Conservation (phyloP, 306 rosid genomes). For the Dryas drummondii region DNA sequence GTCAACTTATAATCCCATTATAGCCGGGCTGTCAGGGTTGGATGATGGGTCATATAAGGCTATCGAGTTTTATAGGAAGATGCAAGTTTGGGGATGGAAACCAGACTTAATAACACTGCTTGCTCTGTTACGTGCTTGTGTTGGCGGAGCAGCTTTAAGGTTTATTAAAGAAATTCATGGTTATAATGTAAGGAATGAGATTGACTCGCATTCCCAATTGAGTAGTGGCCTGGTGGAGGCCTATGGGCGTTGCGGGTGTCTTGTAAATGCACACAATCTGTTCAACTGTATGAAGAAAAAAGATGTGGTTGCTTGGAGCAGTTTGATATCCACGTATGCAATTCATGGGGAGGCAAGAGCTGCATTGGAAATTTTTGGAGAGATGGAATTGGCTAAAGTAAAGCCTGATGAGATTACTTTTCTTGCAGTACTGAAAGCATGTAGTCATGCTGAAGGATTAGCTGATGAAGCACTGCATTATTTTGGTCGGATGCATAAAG, state of each 20-base stretch:
- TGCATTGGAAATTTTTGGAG: constrained; percentile 48
- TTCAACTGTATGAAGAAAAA: constrained; percentile 47
- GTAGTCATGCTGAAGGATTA: constrained; percentile 65
- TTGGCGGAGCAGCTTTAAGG: constrained; percentile 46
- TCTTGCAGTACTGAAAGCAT: constrained; percentile 68
- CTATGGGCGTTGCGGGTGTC: constrained; percentile 71
- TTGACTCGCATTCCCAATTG: constrained; percentile 48
- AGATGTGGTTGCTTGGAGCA: constrained; percentile 81
- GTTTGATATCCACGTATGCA: constrained; percentile 66
- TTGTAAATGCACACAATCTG: constrained; percentile 32
- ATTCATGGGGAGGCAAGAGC: constrained; percentile 64
- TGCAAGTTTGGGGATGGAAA: constrained; percentile 38
- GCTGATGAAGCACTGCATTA: constrained; percentile 63
- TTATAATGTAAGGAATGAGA: constrained; percentile 49
- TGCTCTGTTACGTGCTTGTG: constrained; percentile 60
- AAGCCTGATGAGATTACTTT: constrained; percentile 68
- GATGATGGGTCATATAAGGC: constrained; percentile 46
- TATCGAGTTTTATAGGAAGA: constrained; percentile 45
- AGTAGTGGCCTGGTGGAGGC: constrained; percentile 70
- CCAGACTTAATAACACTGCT: constrained; percentile 62
- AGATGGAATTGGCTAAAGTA: constrained; percentile 56
- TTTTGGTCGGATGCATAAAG: constrained; percentile 49
- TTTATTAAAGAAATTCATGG: constrained; percentile 73
- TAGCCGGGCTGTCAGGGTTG: constrained; percentile 43
- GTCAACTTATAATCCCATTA: constrained; percentile 57